Evolutionary conservation across 2,329 filamentous ascomycete genomes (phyloP), one percentile per base, ranked within the genome.

Genomic region (Knoxdaviesia proteae): DNA sequence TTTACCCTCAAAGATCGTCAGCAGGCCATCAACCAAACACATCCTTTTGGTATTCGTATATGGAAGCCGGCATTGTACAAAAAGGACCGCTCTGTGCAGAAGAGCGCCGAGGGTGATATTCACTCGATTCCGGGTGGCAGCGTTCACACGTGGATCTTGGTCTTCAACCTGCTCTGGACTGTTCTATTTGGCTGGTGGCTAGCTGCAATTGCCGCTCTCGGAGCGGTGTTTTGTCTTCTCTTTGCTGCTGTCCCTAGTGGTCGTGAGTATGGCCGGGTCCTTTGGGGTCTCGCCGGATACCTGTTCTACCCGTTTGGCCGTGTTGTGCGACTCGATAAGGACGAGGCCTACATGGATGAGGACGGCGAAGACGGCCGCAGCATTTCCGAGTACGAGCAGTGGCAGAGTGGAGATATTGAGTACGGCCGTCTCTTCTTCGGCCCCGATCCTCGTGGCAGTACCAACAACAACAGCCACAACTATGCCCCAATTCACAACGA

Each of bases 1-100:
- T 98, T 98, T 57, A 98, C 90, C 0, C 71, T 98, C 52, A 94
- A 92, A 58, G 90, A 98, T 58, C 77, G 90, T 44, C 90, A 98
- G 61, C 78, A 94, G 57, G 90, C 90, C 49, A 98, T 98, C 67
- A 98, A 98, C 61, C 80, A 94, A 58, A 98, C 90, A 0, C 90
- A 98, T 66, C 90, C 90, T 0, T 98, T 98, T 53, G 90, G 90
- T 67, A 96, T 98, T 56, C 78, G 92, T 57, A 84, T 98, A 48
- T 98, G 90, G 90, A 98, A 98, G 60, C 90, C 90, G 38, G 92
- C 90, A 1, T 60, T 98, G 48, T 98, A 98, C 70, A 98, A 98
- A 62, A 98, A 98, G 60, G 79, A 81, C 52, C 78, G 90, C 44
- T 98, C 90, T 1, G 92, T 98, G 35, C 86, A 96, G 58, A 90